Evolutionary conservation across 805 yeast genomes (phyloP).

Genomic region (Cyberlindnera mycetangii): DNA sequence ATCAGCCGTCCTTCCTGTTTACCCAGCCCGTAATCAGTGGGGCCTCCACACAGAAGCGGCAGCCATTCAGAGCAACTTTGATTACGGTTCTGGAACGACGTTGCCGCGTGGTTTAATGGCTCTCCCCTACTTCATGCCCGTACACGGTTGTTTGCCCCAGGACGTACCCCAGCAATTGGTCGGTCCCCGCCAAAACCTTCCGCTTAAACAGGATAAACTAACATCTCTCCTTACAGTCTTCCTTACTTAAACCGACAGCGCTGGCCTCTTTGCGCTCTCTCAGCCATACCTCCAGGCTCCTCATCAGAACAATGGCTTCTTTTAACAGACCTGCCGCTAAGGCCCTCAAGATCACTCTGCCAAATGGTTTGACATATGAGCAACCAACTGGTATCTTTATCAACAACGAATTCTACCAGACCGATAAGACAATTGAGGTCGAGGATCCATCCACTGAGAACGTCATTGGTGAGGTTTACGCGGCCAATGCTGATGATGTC

Average conservation of each 20-base stretch:
- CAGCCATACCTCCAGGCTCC: background rate
- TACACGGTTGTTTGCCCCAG: too few relatives aligned
- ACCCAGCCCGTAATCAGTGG: too few relatives aligned
- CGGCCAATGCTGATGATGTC: constrained; percentile 60
- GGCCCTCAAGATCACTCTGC: constrained; percentile 48
- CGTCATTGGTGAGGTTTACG: constrained; percentile 53
- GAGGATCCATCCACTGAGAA: constrained; percentile 65
- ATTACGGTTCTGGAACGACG: too few relatives aligned
- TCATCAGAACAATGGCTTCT: constrained; percentile 14
- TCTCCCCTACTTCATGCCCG: too few relatives aligned
- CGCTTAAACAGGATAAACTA: background rate
- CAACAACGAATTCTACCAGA: constrained; percentile 72
- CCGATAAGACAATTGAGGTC: constrained; percentile 52
- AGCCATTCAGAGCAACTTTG: too few relatives aligned
- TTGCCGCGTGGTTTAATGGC: too few relatives aligned
- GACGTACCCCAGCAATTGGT: background rate
- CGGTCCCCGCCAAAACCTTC: background rate
- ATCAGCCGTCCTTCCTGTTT: too few relatives aligned
- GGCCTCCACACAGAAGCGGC: too few relatives aligned
- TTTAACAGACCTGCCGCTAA: constrained; percentile 26
- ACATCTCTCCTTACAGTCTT: background rate
- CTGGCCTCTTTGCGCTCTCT: constrained; percentile 1
- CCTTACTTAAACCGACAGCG: constrained; percentile 8
- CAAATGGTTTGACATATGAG: constrained; percentile 62
- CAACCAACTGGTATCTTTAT: constrained; percentile 91